Conservation (phyloP, 495 filamentous ascomycete species). For the Hypoxylon intermedium region DNA sequence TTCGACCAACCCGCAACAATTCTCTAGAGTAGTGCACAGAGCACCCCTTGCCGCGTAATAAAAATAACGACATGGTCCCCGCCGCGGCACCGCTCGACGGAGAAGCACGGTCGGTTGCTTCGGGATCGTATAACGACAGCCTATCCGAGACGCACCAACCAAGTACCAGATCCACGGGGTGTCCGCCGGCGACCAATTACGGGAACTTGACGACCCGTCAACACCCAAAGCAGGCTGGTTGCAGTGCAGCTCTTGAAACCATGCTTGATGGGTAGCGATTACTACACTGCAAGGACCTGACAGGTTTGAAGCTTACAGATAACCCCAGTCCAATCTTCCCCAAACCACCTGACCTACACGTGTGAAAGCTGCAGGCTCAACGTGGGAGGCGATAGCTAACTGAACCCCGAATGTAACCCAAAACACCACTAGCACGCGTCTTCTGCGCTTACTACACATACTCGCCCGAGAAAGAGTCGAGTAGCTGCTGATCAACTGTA, state of each 20-base stretch:
- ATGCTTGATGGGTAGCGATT: constrained; percentile 36
- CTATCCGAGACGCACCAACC: constrained; percentile 21
- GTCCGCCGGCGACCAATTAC: constrained; percentile 28
- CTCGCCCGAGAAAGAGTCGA: constrained; percentile 6
- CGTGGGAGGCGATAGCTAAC: constrained; percentile 33
- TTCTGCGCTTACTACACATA: constrained; percentile 38
- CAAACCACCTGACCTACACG: constrained; percentile 41
- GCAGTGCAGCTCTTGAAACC: constrained; percentile 37
- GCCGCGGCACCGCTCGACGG: constrained; percentile 24
- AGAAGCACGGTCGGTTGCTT: constrained; percentile 14
- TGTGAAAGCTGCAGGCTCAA: constrained; percentile 39
- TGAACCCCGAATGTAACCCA: constrained; percentile 36
- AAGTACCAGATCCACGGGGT: constrained; percentile 31
- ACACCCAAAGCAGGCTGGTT: constrained; percentile 19
- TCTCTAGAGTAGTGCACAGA: not conserved
- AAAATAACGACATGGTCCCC: constrained; percentile 1
- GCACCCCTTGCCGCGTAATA: constrained; percentile 12
- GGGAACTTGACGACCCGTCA: constrained; percentile 17
- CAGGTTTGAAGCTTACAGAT: constrained; percentile 32
- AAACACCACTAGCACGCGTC: constrained; percentile 20
- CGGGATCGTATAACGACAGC: constrained; percentile 14
- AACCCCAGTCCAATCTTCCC: constrained; percentile 34
- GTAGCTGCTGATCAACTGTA: constrained; percentile 28
- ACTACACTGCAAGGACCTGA: constrained; percentile 40
- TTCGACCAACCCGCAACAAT: constrained; percentile 16